phyloP scores from a whole-genome alignment of 1,284 basidiomycete genomes.

The Moesziomyces parantarcticus region DNA sequence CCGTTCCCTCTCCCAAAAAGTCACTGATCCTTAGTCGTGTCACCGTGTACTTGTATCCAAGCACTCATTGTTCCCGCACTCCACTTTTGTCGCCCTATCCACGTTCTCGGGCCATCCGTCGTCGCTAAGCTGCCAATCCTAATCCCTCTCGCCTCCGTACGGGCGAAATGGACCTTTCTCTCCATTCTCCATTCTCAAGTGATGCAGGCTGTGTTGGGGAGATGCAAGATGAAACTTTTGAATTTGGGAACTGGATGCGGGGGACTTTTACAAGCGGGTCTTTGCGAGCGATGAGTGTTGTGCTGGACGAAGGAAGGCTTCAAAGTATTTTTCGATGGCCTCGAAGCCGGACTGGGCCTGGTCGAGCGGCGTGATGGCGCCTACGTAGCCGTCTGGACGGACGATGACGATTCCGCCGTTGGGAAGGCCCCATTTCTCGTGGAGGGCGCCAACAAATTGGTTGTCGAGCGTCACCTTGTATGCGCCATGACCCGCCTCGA shows the following conservation, averaged over 20 bases:
- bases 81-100: background rate
- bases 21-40: background rate
- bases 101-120: background rate
- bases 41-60: conserved; percentile 1
- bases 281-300: conserved; percentile 1
- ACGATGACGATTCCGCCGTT: conserved; percentile 76
- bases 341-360: conserved; percentile 69
- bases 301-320: conserved; percentile 51
- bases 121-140: background rate
- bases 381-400: conserved; percentile 80
- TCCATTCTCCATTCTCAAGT: too few relatives aligned
- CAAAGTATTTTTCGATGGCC: conserved; percentile 73
- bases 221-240: background rate
- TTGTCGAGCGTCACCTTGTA: conserved; percentile 67
- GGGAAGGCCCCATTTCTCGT: conserved; percentile 72
- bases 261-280: conserved; percentile 17
- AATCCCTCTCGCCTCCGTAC: too few relatives aligned
- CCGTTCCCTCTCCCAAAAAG: background rate
- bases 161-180: background rate
- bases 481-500: conserved; percentile 69
- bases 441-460: conserved; percentile 65
- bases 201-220: background rate
- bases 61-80: background rate
- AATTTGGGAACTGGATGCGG: background rate
- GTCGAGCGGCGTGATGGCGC: conserved; percentile 73